Evolutionary conservation across 306 rosid genomes (phyloP), one percentile per base, ranked within the genome.

Genomic region (Citrullus mucosospermus): DNA sequence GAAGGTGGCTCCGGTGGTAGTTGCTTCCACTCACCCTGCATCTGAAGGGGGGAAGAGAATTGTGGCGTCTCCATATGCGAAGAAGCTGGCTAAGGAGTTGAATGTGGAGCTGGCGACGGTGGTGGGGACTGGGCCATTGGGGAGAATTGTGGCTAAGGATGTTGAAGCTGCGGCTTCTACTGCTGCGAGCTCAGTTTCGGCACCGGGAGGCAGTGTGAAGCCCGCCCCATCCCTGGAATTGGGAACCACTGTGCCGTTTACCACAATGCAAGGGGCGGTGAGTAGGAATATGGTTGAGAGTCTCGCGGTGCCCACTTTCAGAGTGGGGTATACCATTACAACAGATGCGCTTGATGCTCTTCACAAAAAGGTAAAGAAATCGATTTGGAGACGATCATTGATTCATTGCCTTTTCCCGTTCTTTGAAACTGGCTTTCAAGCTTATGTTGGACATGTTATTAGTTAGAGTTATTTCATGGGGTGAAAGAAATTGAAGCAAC

Each of bases 231-330:
- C 86, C 14, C 80, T 95, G 67, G 96, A 89, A 80, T 82, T 92
- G 91, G 99, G 97, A 43, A 59, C 85, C 5, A 88, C 88, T 85
- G 98, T 92, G 83, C 98, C 98, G n/a, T 96, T 96, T 60, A 92
- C 97, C 0, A 90, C 97, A 77, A 96, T 96, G 99, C 99, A 96
- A 86, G 89, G 83, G 74, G 99, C 99, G 39, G 97, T 95, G 78
- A 90, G 97, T 81, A 84, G 95, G 84, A 95, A 95, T 81, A 95
- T 92, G 99, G 83, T 87, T 54, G 93, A 91, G 84, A 95, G 99
- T 83, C 85, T 95, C 81, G 79, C 78, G 0, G 97, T 92, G 36
- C 98, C 99, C 0, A 90, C 97, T 36, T 95, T 92, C 70, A 91
- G 98, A 86, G 99, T 95, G 61, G 99, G 99, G 15, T 95, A 95